These are phyloP conservation scores for Globisporangium cederbergense DNA, from an alignment of 352 stramenopile species.

Conservation along the genomic window DNA sequence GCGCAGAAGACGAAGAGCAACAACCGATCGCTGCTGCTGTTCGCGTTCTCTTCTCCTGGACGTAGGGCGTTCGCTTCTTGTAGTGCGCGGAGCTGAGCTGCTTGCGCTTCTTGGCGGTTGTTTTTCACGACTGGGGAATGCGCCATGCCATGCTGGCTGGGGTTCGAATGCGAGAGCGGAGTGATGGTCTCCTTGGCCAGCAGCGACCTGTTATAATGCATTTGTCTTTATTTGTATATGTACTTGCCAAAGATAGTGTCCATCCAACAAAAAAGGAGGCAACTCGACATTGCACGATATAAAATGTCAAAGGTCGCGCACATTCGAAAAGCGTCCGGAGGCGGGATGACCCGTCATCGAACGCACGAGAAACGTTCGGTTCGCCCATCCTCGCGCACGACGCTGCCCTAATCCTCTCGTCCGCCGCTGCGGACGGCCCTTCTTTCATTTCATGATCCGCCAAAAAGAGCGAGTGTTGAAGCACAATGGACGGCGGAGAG, in stretches of 20 bases:
- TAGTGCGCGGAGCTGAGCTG: background rate
- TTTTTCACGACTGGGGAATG: conserved; percentile 12
- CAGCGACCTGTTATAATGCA: background rate
- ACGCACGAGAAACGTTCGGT: background rate
- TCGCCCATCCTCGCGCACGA: conserved; percentile 7
- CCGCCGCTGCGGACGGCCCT: too few species aligned
- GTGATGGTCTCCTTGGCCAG: conserved; percentile 6
- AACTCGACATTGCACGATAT: background rate
- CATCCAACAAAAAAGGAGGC: conserved; percentile 11
- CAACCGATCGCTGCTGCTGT: conserved; percentile 19
- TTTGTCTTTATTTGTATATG: background rate
- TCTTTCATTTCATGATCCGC: background rate
- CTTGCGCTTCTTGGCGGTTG: conserved; percentile 7
- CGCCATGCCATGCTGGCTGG: background rate
- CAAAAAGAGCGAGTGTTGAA: conserved; percentile 10
- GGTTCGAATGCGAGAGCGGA: background rate
- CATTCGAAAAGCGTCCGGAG: conserved; percentile 3
- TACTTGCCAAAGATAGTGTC: background rate
- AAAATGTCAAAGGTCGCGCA: background rate
- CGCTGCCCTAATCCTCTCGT: background rate
- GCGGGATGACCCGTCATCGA: background rate
- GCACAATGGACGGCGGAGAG: conserved; percentile 4
- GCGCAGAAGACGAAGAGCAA: conserved; percentile 11
- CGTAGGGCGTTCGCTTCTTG: background rate
- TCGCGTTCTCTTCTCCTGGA: conserved; percentile 6